Evolutionary conservation across 2,329 filamentous ascomycete genomes (phyloP), one percentile per base, ranked within the genome.

Genomic region (Corynespora cassiicola): DNA sequence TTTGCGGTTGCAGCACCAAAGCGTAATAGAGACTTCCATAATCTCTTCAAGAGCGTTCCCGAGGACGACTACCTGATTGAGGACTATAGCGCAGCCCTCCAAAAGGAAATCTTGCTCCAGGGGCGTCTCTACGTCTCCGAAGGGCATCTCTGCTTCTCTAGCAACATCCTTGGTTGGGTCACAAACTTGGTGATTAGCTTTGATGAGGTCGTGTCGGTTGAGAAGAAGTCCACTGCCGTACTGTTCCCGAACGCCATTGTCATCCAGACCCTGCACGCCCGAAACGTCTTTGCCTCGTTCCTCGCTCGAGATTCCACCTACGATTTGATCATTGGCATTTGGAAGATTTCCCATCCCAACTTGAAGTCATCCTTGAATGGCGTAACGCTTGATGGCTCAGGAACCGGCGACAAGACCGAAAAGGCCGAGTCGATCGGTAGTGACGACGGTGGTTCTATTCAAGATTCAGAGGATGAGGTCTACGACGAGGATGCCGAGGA

Each of bases 1-100:
- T 99, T 99, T 65, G 92, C 94, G 32, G 90, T 97, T 50, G 94
- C 94, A 31, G 95, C 88, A 65, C 95, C 95, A 68, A 96, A 94
- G 73, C 84, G 95, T 39, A 99, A 99, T 70, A 84, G 90, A 31
- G 94, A 97, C 62, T 99, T 97, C 58, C 94, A 99, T 67, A 81
- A 81, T 42, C 74, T 96, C 2, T 99, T 99, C 76, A 88, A 94
- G 69, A 97, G 91, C 64, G 94, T 99, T 1, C 94, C 95, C 1
- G 92, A 97, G 52, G 94, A 99, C 59, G 94, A 99, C 68, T 96
- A 96, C 63, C 78, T 99, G 17, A 97, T 99, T 51, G 94, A 99
- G 64, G 94, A 99, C 67, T 99, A 97, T 68, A 96, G 94, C 67
- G 96, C 94, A 65, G 94, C 94, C 4, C 70, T 99, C 42, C 94